phyloP scores from a whole-genome alignment of 1,284 basidiomycete species.

The Rhodotorula sp. region DNA sequence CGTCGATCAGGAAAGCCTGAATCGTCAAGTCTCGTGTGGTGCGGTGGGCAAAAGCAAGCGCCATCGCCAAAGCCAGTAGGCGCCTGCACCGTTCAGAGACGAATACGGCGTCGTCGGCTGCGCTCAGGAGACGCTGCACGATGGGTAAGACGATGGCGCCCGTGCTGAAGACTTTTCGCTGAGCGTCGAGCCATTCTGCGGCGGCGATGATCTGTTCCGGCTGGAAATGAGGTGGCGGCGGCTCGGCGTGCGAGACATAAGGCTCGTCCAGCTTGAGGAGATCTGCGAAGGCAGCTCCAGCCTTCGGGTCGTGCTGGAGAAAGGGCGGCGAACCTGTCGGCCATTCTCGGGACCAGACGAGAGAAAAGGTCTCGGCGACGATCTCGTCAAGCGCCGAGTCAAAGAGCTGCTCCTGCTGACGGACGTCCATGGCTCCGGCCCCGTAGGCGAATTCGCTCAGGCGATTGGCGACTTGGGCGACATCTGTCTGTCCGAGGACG shows the following conservation, averaged over 20 bases:
- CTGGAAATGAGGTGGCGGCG: conserved; percentile 38
- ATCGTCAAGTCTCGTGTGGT: conserved; percentile 54
- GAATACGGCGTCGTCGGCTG: conserved; percentile 66
- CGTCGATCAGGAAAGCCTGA: conserved; percentile 60
- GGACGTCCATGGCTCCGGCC: conserved; percentile 21
- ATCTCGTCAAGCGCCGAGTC: conserved; percentile 38
- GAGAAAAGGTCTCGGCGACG: conserved; percentile 37
- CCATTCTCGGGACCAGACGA: conserved; percentile 30
- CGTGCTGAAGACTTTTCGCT: conserved; percentile 9
- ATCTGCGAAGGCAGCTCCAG: conserved; percentile 7
- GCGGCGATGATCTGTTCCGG: conserved; percentile 50
- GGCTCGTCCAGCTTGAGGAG: conserved; percentile 7
- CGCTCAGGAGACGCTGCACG: conserved; percentile 68
- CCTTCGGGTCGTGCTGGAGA: conserved; percentile 8
- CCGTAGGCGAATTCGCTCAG: not conserved
- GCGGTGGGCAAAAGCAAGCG: conserved; percentile 65
- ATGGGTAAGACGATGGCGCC: conserved; percentile 65
- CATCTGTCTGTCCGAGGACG: not conserved
- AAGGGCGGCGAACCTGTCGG: not conserved
- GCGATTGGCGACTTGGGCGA: conserved; percentile 6
- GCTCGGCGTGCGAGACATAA: conserved; percentile 6
- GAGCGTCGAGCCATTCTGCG: conserved; percentile 47
- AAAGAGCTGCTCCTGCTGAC: conserved; percentile 26
- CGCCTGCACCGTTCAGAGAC: conserved; percentile 81
- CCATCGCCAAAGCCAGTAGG: conserved; percentile 69